phyloP scores from a whole-genome alignment of 176 grass and related monocot species.

The Elymus sibiricus region DNA sequence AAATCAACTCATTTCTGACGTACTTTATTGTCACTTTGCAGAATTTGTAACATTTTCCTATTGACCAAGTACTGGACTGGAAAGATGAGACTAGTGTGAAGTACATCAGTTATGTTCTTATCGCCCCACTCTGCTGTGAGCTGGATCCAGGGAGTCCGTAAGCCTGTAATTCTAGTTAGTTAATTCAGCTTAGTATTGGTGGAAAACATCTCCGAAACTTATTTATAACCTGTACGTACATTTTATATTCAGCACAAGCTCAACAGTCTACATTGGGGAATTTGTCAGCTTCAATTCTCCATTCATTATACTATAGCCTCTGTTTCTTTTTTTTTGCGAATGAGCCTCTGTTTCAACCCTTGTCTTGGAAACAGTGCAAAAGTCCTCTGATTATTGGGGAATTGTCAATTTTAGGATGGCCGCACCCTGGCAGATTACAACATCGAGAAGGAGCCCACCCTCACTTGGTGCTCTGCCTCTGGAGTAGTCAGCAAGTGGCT shows the following conservation, averaged over 20 bases:
- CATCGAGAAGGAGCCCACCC: not conserved
- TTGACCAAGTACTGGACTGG: not conserved
- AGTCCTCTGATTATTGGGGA: too few species aligned
- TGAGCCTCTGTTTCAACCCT: not conserved
- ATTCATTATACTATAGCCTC: not conserved
- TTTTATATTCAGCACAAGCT: not conserved
- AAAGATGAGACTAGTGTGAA: not conserved
- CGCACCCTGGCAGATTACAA: not conserved
- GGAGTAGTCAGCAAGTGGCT: not conserved
- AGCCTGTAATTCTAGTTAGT: not conserved
- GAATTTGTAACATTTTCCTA: not conserved
- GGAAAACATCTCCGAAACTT: not conserved
- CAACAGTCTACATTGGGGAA: not conserved
- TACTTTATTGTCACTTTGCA: not conserved
- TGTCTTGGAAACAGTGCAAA: not conserved
- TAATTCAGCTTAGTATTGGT: not conserved
- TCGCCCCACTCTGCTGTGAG: not conserved
- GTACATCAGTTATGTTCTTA: not conserved
- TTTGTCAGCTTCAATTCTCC: not conserved
- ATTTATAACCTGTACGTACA: not conserved
- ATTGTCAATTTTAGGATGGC: not conserved
- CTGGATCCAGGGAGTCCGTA: not conserved
- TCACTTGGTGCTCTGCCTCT: not conserved
- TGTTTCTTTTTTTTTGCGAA: not conserved
- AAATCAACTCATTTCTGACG: not conserved